Percentiles rank a stretch among this genome's conserved stretches.
Evolutionary conservation across 2,329 filamentous ascomycete genomes (phyloP).

Genomic region (Xylaria sp.): DNA sequence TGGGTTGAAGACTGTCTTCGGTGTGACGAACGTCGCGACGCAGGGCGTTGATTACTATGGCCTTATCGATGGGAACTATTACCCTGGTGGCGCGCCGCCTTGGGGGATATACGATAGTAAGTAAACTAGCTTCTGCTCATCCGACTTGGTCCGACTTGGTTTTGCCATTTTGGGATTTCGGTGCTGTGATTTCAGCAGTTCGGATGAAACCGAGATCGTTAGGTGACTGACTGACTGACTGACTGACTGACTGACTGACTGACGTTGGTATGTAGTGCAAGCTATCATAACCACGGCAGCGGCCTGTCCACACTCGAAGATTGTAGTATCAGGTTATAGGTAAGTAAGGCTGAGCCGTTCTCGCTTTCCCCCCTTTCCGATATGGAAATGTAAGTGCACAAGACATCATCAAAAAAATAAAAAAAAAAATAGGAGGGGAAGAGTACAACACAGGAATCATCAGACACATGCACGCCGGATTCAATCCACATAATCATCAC

Average conservation of each 20-base stretch:
- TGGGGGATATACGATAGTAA: slow-evolving; percentile 47
- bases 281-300: slow-evolving; percentile 43
- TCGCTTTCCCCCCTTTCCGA: not conserved
- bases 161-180: no score
- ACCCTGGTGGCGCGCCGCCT: slow-evolving; percentile 47
- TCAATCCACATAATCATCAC: no score
- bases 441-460: not conserved
- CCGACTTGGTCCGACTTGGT: not conserved
- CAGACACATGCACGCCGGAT: no score
- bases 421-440: no score
- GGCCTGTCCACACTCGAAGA: slow-evolving; percentile 45
- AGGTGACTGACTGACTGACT: not conserved
- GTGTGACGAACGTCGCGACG: slow-evolving; percentile 45
- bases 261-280: slow-evolving; percentile 38
- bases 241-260: no score
- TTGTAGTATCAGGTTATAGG: slow-evolving; percentile 47
- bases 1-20: slow-evolving; percentile 45
- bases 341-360: slow-evolving; percentile 27
- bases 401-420: not conserved
- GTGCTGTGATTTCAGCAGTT: not conserved
- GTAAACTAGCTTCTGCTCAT: slow-evolving; percentile 9
- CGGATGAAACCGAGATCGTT: not conserved
- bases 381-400: no score
- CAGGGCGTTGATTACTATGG: slow-evolving; percentile 49
- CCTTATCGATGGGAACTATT: slow-evolving; percentile 47